These are phyloP conservation scores for Tubosaeta brunneosetosa DNA, from an alignment of 768 basidiomycete species.

Conservation along the genomic window DNA sequence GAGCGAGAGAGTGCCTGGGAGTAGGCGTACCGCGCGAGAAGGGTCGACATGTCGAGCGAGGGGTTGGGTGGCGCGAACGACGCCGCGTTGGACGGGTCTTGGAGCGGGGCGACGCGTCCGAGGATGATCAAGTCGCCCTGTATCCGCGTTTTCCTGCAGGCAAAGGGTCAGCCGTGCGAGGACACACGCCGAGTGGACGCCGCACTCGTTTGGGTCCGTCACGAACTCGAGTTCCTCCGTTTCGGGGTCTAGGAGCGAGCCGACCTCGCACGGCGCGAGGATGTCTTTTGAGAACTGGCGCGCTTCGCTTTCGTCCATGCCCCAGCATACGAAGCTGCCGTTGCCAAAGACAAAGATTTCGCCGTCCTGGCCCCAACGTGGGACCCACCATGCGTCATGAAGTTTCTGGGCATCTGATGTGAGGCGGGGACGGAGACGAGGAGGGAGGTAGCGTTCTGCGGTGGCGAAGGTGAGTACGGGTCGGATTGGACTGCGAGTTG, in stretches of 20 bases:
- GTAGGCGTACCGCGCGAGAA: conserved; percentile 85
- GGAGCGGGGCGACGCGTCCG: conserved; percentile 62
- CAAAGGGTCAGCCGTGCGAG: conserved; percentile 3
- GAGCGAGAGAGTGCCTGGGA: conserved; percentile 90
- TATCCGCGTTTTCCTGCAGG: conserved; percentile 69
- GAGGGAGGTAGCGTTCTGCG: conserved; percentile 71
- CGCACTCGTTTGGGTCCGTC: conserved; percentile 80
- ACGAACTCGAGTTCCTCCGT: conserved; percentile 93
- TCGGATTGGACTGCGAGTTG: conserved; percentile 75
- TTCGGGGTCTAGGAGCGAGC: conserved; percentile 62
- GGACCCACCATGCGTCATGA: conserved; percentile 79
- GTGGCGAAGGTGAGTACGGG: conserved; percentile 80
- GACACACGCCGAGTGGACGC: not conserved
- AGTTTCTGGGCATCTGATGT: conserved; percentile 53
- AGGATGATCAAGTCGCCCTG: conserved; percentile 92
- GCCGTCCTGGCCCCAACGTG: conserved; percentile 65
- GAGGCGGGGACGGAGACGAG: conserved; percentile 54
- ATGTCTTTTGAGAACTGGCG: conserved; percentile 61
- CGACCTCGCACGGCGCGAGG: conserved; percentile 58
- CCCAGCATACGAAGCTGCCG: conserved; percentile 90
- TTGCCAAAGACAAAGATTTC: conserved; percentile 88
- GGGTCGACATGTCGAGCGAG: conserved; percentile 62
- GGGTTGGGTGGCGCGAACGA: conserved; percentile 46
- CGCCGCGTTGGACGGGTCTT: conserved; percentile 41
- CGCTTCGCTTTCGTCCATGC: conserved; percentile 72